phyloP scores from a whole-genome alignment of 2,329 filamentous ascomycete genomes.

The Saccharata proteae region DNA sequence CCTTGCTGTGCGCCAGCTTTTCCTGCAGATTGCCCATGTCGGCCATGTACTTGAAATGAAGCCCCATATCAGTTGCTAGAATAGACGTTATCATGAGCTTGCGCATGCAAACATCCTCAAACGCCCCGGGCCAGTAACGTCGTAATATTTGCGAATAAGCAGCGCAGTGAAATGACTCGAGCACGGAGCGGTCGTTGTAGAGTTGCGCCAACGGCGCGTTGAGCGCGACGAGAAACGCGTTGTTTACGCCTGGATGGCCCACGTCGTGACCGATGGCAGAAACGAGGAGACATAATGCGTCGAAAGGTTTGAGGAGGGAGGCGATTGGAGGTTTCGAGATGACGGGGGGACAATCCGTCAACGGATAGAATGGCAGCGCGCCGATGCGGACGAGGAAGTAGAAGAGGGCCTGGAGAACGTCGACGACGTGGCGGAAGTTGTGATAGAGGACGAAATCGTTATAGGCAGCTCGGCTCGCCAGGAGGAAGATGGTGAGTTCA shows the following conservation, averaged over 20 bases:
- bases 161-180: conserved; percentile 95
- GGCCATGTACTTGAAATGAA: conserved; percentile 95
- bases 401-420: conserved; percentile 89
- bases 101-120: conserved; percentile 67
- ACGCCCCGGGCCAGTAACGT: conserved; percentile 77
- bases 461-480: conserved; percentile 86
- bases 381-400: conserved; percentile 76
- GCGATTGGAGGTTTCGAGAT: conserved; percentile 52
- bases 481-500: conserved; percentile 71
- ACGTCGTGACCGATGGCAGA: conserved; percentile 98
- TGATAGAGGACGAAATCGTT: conserved; percentile 95
- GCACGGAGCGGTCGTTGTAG: conserved; percentile 92
- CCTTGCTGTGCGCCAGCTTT: conserved; percentile 56
- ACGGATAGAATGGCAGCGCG: conserved; percentile 56
- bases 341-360: conserved; percentile 11
- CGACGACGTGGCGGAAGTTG: conserved; percentile 94
- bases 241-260: conserved; percentile 94
- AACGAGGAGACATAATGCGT: conserved; percentile 78
- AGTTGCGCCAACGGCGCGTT: conserved; percentile 88
- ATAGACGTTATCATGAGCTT: conserved; percentile 96
- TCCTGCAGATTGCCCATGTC: conserved; percentile 70
- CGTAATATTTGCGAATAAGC: conserved; percentile 93
- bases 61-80: conserved; percentile 89
- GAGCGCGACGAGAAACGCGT: conserved; percentile 83
- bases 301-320: conserved; percentile 67